These are phyloP conservation scores for Medicago arabica DNA, from an alignment of 306 rosid species.

Conservation along the genomic window DNA sequence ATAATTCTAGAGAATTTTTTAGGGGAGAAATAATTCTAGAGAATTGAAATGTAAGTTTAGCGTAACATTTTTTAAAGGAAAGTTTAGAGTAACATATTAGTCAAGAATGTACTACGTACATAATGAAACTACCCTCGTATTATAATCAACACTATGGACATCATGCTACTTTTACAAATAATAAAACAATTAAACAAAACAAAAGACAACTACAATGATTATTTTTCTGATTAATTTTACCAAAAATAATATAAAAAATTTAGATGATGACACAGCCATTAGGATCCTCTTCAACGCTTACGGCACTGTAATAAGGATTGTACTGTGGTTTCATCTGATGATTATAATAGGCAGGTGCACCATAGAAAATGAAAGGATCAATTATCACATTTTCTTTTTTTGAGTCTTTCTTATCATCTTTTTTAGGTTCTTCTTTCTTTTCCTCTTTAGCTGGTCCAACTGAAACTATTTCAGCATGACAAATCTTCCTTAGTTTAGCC, in stretches of 20 bases:
- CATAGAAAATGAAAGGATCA: constrained; percentile 8
- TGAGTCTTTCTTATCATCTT: constrained; percentile 8
- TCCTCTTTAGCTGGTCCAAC: constrained; percentile 62
- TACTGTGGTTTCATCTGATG: constrained; percentile 5
- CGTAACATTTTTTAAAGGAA: no score
- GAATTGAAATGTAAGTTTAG: no score
- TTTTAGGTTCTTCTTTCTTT: constrained; percentile 53
- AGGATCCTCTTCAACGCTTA: constrained; percentile 54
- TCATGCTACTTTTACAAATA: background rate
- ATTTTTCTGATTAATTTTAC: background rate
- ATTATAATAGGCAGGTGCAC: constrained; percentile 10
- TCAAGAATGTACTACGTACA: background rate
- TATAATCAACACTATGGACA: background rate
- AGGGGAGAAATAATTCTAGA: no score
- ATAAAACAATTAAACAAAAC: background rate
- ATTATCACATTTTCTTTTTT: background rate
- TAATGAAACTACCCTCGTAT: background rate
- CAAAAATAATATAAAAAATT: background rate
- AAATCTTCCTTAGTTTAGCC: constrained; percentile 57
- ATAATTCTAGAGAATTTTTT: no score
- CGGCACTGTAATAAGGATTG: background rate
- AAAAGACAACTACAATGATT: background rate
- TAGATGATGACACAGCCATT: constrained; percentile 63
- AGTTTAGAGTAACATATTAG: background rate
- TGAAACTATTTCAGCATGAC: constrained; percentile 50